These are phyloP conservation scores for Sporothrix brasiliensis DNA, from an alignment of 2,329 filamentous ascomycete genomes.

Conservation along the genomic window DNA sequence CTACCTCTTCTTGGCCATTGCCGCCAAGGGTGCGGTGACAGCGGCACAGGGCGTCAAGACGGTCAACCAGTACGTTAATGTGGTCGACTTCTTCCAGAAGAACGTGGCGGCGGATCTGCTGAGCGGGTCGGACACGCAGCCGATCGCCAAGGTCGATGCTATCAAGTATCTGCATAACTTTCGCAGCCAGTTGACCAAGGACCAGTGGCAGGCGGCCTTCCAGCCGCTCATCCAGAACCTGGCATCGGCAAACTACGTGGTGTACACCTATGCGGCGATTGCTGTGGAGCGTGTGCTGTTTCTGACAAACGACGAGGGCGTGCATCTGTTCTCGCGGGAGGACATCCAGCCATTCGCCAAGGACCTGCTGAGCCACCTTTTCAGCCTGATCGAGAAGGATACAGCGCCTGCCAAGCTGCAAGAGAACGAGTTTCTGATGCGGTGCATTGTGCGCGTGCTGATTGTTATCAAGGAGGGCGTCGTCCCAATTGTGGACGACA, in stretches of 20 bases:
- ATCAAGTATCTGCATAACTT: constrained; percentile 99
- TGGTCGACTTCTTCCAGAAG: constrained; percentile 93
- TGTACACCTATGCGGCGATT: constrained; percentile 96
- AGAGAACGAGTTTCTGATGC: constrained; percentile 98
- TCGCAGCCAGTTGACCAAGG: constrained; percentile 87
- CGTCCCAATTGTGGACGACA: constrained; percentile 70
- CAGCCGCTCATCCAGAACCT: constrained; percentile 89
- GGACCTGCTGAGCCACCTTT: constrained; percentile 85
- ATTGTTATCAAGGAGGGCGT: constrained; percentile 89
- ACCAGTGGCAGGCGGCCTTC: constrained; percentile 89
- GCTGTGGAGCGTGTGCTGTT: constrained; percentile 92
- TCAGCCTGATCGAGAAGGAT: constrained; percentile 86
- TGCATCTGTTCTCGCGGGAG: constrained; percentile 76
- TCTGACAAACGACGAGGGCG: constrained; percentile 73
- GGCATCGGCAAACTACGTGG: constrained; percentile 87
- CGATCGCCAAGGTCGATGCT: constrained; percentile 92
- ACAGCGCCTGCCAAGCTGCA: constrained; percentile 87
- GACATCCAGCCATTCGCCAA: constrained; percentile 82
- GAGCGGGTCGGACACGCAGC: constrained; percentile 67
- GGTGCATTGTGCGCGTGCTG: constrained; percentile 95
- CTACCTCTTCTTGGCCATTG: constrained; percentile 92
- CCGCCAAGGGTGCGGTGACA: constrained; percentile 86
- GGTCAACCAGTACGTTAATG: constrained; percentile 82
- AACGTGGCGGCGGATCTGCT: constrained; percentile 89
- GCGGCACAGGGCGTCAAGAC: constrained; percentile 86